Evolutionary conservation across 108 stramenopile species (phyloP).

Genomic region (Nitzschia sp.): DNA sequence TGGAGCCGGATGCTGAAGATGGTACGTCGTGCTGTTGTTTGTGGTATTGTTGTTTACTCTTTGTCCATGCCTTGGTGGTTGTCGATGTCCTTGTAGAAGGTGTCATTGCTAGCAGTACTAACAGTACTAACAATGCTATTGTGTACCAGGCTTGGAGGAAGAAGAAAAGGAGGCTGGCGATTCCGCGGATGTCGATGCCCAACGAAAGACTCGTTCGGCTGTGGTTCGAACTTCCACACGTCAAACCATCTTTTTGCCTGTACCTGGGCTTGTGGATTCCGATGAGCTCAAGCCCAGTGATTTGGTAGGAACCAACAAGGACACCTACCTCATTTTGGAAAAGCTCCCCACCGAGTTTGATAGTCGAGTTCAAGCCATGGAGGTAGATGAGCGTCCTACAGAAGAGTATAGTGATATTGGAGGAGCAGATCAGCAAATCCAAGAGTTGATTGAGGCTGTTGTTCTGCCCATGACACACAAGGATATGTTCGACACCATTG

Average conservation of each 20-base stretch:
- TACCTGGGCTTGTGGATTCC: slow-evolving; percentile 97
- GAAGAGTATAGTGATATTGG: slow-evolving; percentile 98
- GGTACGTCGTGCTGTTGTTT: slow-evolving; percentile 44
- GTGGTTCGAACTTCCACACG: slow-evolving; percentile 87
- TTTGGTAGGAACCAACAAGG: slow-evolving; percentile 99
- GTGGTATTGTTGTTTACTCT: too few species aligned
- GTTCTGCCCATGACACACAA: slow-evolving; percentile 99
- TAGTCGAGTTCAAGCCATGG: slow-evolving; percentile 97
- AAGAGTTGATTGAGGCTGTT: slow-evolving; percentile 99
- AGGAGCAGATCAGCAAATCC: slow-evolving; percentile 97
- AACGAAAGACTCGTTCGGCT: slow-evolving; percentile 77
- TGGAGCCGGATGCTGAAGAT: slow-evolving; percentile 93
- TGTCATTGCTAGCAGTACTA: too few species aligned
- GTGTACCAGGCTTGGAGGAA: slow-evolving; percentile 47
- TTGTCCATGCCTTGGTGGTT: too few species aligned
- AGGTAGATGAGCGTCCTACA: slow-evolving; percentile 97
- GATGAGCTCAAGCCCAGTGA: slow-evolving; percentile 96
- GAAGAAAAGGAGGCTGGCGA: slow-evolving; percentile 73
- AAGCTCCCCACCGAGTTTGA: slow-evolving; percentile 99
- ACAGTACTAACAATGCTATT: too few species aligned
- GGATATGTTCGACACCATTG: slow-evolving; percentile 97
- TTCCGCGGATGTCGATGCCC: slow-evolving; percentile 71
- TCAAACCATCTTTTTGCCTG: slow-evolving; percentile 97
- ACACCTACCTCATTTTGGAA: slow-evolving; percentile 98
- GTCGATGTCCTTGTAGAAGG: too few species aligned